Base-by-base conservation (phyloP, 371 early-diverging fungal genomes). In the Mortierella sp. region DNA sequence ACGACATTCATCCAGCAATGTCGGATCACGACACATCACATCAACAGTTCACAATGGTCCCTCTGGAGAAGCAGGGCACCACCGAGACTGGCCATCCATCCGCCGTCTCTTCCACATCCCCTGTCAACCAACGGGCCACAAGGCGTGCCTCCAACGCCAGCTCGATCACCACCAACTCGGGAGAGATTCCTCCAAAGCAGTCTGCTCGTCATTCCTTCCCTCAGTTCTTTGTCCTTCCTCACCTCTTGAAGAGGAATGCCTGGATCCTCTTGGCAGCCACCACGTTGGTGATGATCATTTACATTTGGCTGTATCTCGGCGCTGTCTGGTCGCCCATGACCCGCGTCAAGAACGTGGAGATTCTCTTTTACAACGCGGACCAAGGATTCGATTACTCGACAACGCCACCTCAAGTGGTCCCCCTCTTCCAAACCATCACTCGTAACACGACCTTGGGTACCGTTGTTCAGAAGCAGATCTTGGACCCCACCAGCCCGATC, bases 271-370 rank as follows among this genome's bases (percentile, higher is more conserved):
- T 78, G 41, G 39, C 46, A 8, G 55, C 59, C 16, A 71, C 70
- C 8, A 62, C 74, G 6, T 14, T 79, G 19, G 67, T 80, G 47
- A 71, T 80, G 62, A 50, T 67, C 38, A 42, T 80, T 14, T 83
- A 83, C 63, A 76, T 64, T 12, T 76, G 82, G 69, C 54, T 80
- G 24, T 83, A 83, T 51, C 58, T 82, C 26, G 82, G 83, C 9
- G 26, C 67, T 7, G 61, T 78, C 31, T 83, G 83, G 84, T 72
- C 73, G 27, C 84, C 84, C 13, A 21, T 76, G 56, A 65, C 71
- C 14, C 72, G 71, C 2, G 67, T 84, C 39, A 65, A 66, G 30
- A 76, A 78, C 41, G 71, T 82, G 21, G 71, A 71, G 31, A 67
- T 84, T 13, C 66, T 78, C 38, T 28, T 82, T 18, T 58, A 80